A percentile compares a stretch with the other conserved stretches of the same genome.
These are phyloP conservation scores for Aspergillus spinulosporus DNA, from an alignment of 2,329 filamentous ascomycete species.

Conservation along the genomic window DNA sequence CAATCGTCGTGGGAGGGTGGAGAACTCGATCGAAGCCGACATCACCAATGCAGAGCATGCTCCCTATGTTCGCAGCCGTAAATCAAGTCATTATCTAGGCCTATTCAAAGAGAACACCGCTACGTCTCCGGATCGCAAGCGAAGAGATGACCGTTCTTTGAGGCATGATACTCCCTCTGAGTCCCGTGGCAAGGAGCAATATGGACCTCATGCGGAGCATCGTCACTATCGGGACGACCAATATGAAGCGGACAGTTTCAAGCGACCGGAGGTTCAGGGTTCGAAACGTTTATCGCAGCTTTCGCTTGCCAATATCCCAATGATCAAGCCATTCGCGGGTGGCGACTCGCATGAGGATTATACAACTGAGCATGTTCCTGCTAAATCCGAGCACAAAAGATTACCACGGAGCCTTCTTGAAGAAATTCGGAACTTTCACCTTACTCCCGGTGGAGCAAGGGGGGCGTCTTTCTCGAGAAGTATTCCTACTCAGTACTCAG, in stretches of 20 bases:
- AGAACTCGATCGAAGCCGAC: slow-evolving; percentile 65
- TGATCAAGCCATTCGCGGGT: slow-evolving; percentile 22
- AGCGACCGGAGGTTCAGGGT: slow-evolving; percentile 24
- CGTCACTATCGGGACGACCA: slow-evolving; percentile 17
- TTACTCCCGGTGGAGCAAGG: slow-evolving; percentile 49
- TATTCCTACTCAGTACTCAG: slow-evolving; percentile 40
- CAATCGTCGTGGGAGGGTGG: slow-evolving; percentile 51
- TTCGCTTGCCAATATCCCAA: slow-evolving; percentile 25
- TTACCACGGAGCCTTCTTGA: slow-evolving; percentile 55
- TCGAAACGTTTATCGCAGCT: slow-evolving; percentile 33
- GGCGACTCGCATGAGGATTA: slow-evolving; percentile 12
- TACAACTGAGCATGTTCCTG: slow-evolving; percentile 24
- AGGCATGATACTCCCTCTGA: slow-evolving; percentile 35
- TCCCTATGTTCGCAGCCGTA: slow-evolving; percentile 60
- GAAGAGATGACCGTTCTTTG: slow-evolving; percentile 47
- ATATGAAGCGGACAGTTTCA: slow-evolving; percentile 13
- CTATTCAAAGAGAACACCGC: slow-evolving; percentile 63
- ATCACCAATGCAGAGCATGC: slow-evolving; percentile 58
- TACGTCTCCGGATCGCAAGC: slow-evolving; percentile 53
- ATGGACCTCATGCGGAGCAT: slow-evolving; percentile 15
- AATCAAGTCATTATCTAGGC: slow-evolving; percentile 65
- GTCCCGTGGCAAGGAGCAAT: slow-evolving; percentile 16
- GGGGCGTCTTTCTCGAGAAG: slow-evolving; percentile 48
- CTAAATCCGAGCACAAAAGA: slow-evolving; percentile 30
- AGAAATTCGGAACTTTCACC: slow-evolving; percentile 57